Evolutionary conservation across 1,139 yeast genomes (phyloP), one percentile per base, ranked within the genome.

Genomic region (Pichia sp.): DNA sequence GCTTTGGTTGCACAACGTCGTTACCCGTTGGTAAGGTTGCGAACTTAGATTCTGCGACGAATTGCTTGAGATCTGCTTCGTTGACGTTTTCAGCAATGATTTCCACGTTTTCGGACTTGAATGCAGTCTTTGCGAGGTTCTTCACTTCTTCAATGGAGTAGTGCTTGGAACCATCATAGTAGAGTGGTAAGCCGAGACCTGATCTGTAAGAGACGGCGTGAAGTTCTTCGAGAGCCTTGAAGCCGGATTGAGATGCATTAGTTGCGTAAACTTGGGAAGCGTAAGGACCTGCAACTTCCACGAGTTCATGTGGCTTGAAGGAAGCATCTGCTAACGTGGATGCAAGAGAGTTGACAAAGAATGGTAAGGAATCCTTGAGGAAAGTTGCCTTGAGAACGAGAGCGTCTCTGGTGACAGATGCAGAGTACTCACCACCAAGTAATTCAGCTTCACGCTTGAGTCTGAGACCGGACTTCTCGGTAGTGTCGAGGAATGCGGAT

Each of bases 381-480:
- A 91, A 91, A 52, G 75, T 71, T 40, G 97, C 79, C 50, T 76
- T 72, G 58, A 91, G 74, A 46, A 83, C 74, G 49, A 93, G 73
- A 54, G 80, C 70, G 60, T 91, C 97, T 69, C 96, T 82, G 59
- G 86, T 77, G 50, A 86, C 80, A 40, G 62, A 55, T 33, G 94
- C 69, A 34, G 73, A 59, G 60, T 86, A 75, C 46, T 64, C 65
- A 57, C 96, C 97, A 48, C 98, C 98, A 52, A 91, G 72, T 49
- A 91, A 75, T 67, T 93, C 99, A 39, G 91, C 68, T 67, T 93
- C 98, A 65, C 98, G 83, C 55, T 88, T 83, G 56, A 88, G 72
- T 68, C 98, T 84, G 59, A 91, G 72, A 22, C 94, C 96, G 24
- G 95, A 82, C 63, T 87, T 86, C 52, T 76, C 62, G 48, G 72